phyloP scores from a whole-genome alignment of 805 yeast genomes.

The Metschnikowia lochheadii region DNA sequence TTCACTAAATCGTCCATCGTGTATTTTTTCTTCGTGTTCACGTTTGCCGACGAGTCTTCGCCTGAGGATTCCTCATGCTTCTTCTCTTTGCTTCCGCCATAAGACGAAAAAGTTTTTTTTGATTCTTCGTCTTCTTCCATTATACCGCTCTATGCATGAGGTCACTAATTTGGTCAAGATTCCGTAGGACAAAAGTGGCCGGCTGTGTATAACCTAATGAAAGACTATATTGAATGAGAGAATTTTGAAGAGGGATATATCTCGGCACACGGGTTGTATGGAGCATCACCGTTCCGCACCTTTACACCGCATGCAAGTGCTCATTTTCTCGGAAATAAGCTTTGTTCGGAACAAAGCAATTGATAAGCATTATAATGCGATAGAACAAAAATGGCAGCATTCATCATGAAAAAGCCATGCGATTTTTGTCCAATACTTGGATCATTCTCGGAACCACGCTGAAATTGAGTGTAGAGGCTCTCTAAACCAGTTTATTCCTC shows the following conservation, averaged over 20 bases:
- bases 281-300: conserved; percentile 4
- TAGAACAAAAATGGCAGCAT: neutral
- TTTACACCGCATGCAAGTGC: conserved; percentile 1
- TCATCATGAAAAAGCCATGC: neutral
- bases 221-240: neutral
- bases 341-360: neutral
- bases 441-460: neutral
- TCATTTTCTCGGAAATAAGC: neutral
- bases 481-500: neutral
- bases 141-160: conserved; percentile 1
- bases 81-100: conserved; percentile 3
- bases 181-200: neutral
- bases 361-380: neutral
- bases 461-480: neutral
- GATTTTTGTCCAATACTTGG: too few species aligned
- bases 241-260: neutral
- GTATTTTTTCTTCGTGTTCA: conserved; percentile 1
- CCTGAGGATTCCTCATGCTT: neutral
- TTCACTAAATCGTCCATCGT: conserved; percentile 12
- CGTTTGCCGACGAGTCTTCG: conserved; percentile 1
- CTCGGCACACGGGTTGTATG: conserved; percentile 4
- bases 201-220: neutral
- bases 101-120: conserved; percentile 1
- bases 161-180: neutral
- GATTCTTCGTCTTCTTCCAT: conserved; percentile 7